Evolutionary conservation across 2,329 filamentous ascomycete species (phyloP), one percentile per base, ranked within the genome.

Genomic region (Nannizzia gypsea): DNA sequence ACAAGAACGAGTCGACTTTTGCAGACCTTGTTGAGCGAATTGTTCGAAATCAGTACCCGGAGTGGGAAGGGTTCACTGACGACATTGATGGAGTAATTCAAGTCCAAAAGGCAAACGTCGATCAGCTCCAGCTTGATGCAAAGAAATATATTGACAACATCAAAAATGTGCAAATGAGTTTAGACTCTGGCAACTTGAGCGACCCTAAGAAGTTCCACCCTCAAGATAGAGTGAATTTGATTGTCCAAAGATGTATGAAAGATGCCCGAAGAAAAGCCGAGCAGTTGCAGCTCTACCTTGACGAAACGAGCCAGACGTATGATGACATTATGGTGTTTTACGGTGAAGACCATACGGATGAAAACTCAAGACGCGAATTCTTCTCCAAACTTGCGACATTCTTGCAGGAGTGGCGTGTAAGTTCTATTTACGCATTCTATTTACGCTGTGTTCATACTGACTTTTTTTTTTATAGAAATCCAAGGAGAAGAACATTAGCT

Each of bases 121-220:
- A 97, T 72, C 89, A 95, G 74, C 81, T 99, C 59, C 87, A 90
- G 66, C 74, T 82, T 20, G 93, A 99, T 71, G 90, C 92, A 28
- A 92, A 85, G 77, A 89, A 82, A 71, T 99, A 97, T 76, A 92
- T 97, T 66, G 86, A 90, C 74, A 97, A 95, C 71, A 88, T 99
- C 76, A 88, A 87, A 72, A 96, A 96, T 70, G 85, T 97, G 31
- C 93, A 99, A 73, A 84, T 83, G 74, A 95, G 90, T 24, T 82
- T 99, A 57, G 93, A 99, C 74, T 87, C 86, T 36, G 93, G 93
- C 67, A 97, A 96, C 72, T 78, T 99, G 64, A 96, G 90, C 70
- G 93, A 99, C 70, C 88, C 92, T 50, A 96, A 93, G 80, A 95
- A 92, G 68, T 99, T 99, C 80, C 93, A 99, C 70, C 92, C 93